Evolutionary conservation across 2,329 filamentous ascomycete genomes (phyloP), one percentile per base, ranked within the genome.

Genomic region (Tolypocladium cylindrosporum): DNA sequence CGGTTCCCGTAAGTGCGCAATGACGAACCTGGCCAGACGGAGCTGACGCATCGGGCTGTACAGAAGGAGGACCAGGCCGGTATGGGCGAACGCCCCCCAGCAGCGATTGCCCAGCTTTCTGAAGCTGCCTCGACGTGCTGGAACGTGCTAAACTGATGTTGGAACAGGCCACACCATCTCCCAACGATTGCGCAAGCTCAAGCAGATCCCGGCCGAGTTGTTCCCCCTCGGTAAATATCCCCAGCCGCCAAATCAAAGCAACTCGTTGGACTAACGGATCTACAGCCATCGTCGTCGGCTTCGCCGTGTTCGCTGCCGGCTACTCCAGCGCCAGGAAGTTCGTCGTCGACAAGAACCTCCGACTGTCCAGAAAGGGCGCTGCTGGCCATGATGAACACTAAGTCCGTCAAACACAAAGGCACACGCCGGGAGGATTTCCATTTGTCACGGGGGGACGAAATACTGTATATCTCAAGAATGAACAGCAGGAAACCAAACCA

Each of bases 131-230:
- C 37, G 1, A 13, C 43, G 14, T 43, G 31, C 41, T 0, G 27
- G 27, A 37, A 16, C 31, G 16, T 9, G 7, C 24, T 21, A 34
- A 36, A 31, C 40, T 55, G 50, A 56, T 21, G 16, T 55, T 66
- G 61, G 52, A 59, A 55, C 64, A 99, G 94, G 91, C 73, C 94
- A 97, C 80, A 97, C 93, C 69, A 86, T 97, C 76, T 96, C 93
- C 65, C 94, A 97, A 81, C 90, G 93, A 74, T 82, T 99, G 69
- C 89, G 92, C 74, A 88, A 86, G 73, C 82, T 97, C 71, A 92
- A 89, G 83, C 86, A 87, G 78, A 88, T 97, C 71, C 94, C 94
- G 66, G 86, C 91, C 67, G 94, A 99, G 83, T 83, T 99, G 83
- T 85, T 92, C 67, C 94, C 94, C 71, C 88, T 99, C 68, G 92